A percentile compares a stretch with the other conserved stretches of the same genome.
Conservation (phyloP, 768 basidiomycete genomes). For the Pleurotus eryngii region DNA sequence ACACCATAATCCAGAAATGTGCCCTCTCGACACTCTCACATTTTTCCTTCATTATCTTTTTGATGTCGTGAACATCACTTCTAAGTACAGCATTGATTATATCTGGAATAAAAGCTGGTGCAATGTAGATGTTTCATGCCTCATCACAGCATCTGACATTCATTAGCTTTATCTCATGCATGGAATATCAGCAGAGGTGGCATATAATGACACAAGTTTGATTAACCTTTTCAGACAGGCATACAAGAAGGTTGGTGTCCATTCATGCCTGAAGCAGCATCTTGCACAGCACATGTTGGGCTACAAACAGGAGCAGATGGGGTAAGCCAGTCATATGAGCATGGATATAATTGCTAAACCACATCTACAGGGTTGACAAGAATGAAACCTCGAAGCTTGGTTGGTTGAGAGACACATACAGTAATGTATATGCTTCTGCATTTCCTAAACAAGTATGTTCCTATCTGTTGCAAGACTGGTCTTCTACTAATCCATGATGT, state of each 20-base stretch:
- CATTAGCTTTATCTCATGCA: not conserved
- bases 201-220: conserved; percentile 16
- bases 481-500: too few species aligned
- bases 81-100: conserved; percentile 21
- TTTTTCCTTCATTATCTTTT: conserved; percentile 26
- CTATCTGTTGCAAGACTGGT: too few species aligned
- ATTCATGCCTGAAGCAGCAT: conserved; percentile 17
- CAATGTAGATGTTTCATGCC: too few species aligned
- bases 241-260: conserved; percentile 14
- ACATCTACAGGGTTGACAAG: conserved; percentile 18
- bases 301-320: conserved; percentile 20
- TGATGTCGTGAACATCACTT: conserved; percentile 16
- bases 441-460: too few species aligned
- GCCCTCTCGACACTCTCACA: conserved; percentile 23
- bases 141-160: not conserved
- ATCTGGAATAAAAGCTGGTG: conserved; percentile 24
- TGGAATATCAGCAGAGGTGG: conserved; percentile 11
- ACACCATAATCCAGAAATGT: conserved; percentile 19
- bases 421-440: conserved; percentile 18
- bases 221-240: conserved; percentile 13
- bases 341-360: too few species aligned
- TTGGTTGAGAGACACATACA: conserved; percentile 20
- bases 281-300: conserved; percentile 20
- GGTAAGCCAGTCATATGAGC: too few species aligned
- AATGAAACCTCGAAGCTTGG: conserved; percentile 20